Base-by-base conservation (phyloP, 108 stramenopile genomes). In the Nitzschia inconspicua region DNA sequence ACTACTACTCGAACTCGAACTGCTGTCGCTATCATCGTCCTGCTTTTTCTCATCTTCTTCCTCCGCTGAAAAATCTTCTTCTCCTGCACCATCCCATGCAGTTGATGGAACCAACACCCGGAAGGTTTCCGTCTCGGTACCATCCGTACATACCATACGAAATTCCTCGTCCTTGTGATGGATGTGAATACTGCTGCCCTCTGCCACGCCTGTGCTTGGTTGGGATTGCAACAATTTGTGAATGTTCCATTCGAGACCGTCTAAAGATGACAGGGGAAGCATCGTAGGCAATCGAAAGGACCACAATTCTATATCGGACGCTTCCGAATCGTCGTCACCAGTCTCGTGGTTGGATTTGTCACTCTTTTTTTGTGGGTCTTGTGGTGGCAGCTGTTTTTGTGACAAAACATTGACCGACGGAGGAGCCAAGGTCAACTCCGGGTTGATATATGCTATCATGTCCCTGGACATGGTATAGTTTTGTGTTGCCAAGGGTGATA, bases 231-330 rank as follows among this genome's bases (percentile, higher is more conserved):
- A 9, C 57, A 44, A 34, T 10, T 40, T 30, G 1, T 65, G 26
- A 0, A 75, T 47, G 35, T 67, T 16, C 1, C 81, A 39, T 28
- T 64, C 59, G 3, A 67, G 53, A 20, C 73, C 84, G 36, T 88
- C 32, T 41, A 91, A 62, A 5, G 60, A 58, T 2, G 31, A 23
- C 2, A 87, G 43, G 41, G 85, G 74, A 20, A 91, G 27, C 26
- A 60, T 48, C 9, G 56, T 58, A 20, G 90, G 90, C 7, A 85
- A 55, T 31, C 86, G 82, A 36, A 91, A 61, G 1, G 78, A 71
- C 82, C 84, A 91, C 46, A 88, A 40, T 66, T 91, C 86, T n/a
- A 66, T 40, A 44, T 74, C 40, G 8, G 57, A 27, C 26, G 64
- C 49, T 46, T 80, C 55, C 13, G 37, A 36, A 54, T 70, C 68